Conservation (phyloP, 768 basidiomycete species). For the Panaeolus papilionaceus region DNA sequence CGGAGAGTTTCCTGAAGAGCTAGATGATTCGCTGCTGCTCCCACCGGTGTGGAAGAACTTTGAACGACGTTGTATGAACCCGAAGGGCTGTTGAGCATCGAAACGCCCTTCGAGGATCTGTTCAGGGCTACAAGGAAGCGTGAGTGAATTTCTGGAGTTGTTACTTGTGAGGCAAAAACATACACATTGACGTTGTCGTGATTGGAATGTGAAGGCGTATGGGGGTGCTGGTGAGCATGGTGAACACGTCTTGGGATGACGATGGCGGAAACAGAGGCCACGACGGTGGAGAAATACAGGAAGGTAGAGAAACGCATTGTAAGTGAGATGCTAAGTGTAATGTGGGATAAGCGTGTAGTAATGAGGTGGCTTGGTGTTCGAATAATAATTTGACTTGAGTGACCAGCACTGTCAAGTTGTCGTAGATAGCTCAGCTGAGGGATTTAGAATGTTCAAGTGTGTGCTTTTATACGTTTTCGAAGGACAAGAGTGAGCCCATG, state of each 20-base stretch:
- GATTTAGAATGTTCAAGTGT: neutral
- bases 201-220: neutral
- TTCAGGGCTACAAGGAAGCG: neutral
- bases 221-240: neutral
- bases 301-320: constrained; percentile 33
- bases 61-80: neutral
- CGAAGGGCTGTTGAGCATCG: neutral
- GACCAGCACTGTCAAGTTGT: neutral
- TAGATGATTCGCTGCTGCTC: neutral
- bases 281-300: neutral
- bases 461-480: neutral
- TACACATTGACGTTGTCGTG: neutral
- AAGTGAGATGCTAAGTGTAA: too few species aligned
- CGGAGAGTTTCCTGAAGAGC: neutral
- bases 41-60: neutral
- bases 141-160: neutral
- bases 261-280: constrained; percentile 12
- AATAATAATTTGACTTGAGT: constrained; percentile 23
- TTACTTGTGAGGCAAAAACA: too few species aligned
- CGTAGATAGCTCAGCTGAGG: neutral
- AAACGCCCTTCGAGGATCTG: neutral
- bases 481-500: neutral
- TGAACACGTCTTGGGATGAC: constrained; percentile 30
- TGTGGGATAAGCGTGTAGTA: neutral
- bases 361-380: neutral